phyloP scores from a whole-genome alignment of 169 alveolate species.

The Toxoplasma gondii region DNA sequence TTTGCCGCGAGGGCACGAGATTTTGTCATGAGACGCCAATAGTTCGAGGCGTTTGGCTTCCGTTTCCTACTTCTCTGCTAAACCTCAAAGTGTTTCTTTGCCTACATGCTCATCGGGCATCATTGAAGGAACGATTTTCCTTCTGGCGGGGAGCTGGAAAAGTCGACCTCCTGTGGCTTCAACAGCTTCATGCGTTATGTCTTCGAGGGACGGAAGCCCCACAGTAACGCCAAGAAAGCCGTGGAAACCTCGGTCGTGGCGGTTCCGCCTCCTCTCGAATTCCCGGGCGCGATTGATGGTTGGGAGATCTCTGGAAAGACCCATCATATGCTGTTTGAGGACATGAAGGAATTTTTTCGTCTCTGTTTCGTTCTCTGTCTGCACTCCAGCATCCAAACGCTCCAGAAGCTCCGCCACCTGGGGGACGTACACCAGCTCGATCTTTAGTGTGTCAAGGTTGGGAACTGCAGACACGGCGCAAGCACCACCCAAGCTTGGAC shows the following conservation, averaged over 20 bases:
- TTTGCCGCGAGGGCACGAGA: no score
- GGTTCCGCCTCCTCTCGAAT: conserved; percentile 41
- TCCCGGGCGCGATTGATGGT: conserved; percentile 49
- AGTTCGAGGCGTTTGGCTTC: no score
- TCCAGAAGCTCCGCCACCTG: conserved; percentile 34
- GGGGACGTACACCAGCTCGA: conserved; percentile 25
- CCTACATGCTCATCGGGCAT: conserved; percentile 61
- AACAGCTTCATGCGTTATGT: conserved; percentile 34
- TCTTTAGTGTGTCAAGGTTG: neutral
- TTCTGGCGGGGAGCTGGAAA: conserved; percentile 54
- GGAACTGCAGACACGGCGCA: neutral
- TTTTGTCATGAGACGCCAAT: no score
- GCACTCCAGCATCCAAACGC: neutral
- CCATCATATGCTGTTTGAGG: conserved; percentile 45
- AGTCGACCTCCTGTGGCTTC: conserved; percentile 53
- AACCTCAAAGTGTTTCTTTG: neutral
- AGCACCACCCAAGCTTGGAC: neutral
- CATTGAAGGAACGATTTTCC: conserved; percentile 58
- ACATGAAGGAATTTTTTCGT: conserved; percentile 25
- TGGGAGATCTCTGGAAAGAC: conserved; percentile 23
- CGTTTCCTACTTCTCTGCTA: no score
- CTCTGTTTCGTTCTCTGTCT: neutral
- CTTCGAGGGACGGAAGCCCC: conserved; percentile 47
- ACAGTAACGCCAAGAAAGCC: conserved; percentile 55
- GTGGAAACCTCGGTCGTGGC: conserved; percentile 52